A percentile compares a stretch with the other conserved stretches of the same genome.
These are phyloP conservation scores for Penicillium hesseltinei DNA, from an alignment of 2,329 filamentous ascomycete species.

Conservation along the genomic window DNA sequence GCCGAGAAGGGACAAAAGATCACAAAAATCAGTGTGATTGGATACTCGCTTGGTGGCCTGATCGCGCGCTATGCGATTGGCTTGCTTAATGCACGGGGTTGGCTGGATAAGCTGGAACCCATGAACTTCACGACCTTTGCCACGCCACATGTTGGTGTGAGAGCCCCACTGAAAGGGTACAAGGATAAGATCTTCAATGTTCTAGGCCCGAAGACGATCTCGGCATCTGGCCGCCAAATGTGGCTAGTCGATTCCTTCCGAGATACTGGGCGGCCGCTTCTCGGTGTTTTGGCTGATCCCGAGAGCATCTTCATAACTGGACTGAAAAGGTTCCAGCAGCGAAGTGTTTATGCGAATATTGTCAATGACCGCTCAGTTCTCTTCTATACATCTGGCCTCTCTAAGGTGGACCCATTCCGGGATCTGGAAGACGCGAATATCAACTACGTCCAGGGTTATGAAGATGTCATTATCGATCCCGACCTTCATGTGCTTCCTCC, in stretches of 20 bases:
- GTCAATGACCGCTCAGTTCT: conserved; percentile 79
- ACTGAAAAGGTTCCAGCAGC: conserved; percentile 71
- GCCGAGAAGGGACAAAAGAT: conserved; percentile 66
- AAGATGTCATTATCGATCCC: conserved; percentile 69
- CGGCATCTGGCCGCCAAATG: conserved; percentile 79
- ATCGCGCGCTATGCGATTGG: conserved; percentile 85
- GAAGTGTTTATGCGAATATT: conserved; percentile 80
- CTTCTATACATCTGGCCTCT: conserved; percentile 79
- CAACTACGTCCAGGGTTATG: conserved; percentile 72
- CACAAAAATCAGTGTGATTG: conserved; percentile 78
- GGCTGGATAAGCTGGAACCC: conserved; percentile 76
- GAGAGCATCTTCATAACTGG: conserved; percentile 82
- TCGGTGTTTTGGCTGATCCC: conserved; percentile 78
- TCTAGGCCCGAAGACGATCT: conserved; percentile 77
- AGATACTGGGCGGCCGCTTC: conserved; percentile 74
- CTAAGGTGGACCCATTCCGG: conserved; percentile 73
- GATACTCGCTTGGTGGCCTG: conserved; percentile 86
- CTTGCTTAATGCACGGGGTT: conserved; percentile 74
- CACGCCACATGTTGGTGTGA: conserved; percentile 75
- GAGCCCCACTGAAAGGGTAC: conserved; percentile 65
- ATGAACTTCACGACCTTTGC: conserved; percentile 95
- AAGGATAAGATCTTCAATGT: conserved; percentile 73
- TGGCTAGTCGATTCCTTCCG: conserved; percentile 86
- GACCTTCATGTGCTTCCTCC: conserved; percentile 32
- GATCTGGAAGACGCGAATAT: conserved; percentile 66